Base-by-base conservation (phyloP, 2,329 filamentous ascomycete species). In the Triangularia verruculosa region DNA sequence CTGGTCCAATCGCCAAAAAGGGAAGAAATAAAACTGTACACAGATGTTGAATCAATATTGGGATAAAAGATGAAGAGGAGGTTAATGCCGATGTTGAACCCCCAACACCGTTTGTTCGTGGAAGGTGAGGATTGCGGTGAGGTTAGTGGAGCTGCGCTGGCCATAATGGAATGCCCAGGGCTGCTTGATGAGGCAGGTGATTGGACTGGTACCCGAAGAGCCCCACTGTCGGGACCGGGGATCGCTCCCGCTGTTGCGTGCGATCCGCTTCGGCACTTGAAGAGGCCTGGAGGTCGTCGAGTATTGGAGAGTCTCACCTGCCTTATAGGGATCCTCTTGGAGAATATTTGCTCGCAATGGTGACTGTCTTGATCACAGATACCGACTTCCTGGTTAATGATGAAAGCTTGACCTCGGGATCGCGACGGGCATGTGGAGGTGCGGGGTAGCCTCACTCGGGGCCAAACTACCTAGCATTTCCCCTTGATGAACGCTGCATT, bases 171-270 rank as follows among this genome's bases (percentile, higher is more conserved):
- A 7, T 6, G 17, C n/a, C 12, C 3, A 17, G 27, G 54, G 54
- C 54, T 20, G 54, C 54, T 34, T 56, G 54, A 56, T 56, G 22
- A 32, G 54, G 27, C 30, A 56, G 54, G 54, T 15, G 54, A 28
- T 56, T 20, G 9, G 25, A 56, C 2, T 8, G 25, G 54, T 56
- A 56, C 25, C 25, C 12, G 54, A 39, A 30, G 3, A 30, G 53
- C 22, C 9, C 28, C 30, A 57, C 30, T 57, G 22, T 27, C 25
- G 24, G 53, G 28, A 34, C 30, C 25, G 55, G 52, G 52, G 52
- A 55, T n/a, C 15, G 34, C 34, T 13, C 13, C 13, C 13, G 27
- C 9, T 28, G 27, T 28, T 9, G 27, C 9, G 27, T 9, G 27
- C 9, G 27, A 28, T 28, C 27, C 5, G 27, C 27, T 28, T 28